These are phyloP conservation scores for Nitzschia putrida DNA, from an alignment of 108 stramenopile genomes.

Conservation along the genomic window DNA sequence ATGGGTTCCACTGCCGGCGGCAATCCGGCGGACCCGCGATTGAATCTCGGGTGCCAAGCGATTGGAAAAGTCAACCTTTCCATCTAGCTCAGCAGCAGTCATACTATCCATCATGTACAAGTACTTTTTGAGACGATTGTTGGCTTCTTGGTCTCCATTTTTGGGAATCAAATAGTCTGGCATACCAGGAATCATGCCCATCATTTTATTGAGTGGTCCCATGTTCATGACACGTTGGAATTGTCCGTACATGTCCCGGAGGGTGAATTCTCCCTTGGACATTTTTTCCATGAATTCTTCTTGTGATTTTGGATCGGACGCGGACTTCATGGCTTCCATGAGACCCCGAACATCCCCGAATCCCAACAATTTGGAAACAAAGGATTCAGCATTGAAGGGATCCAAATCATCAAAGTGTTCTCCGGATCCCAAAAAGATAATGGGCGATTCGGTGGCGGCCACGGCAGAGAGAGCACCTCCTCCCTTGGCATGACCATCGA, in stretches of 20 bases:
- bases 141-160: constrained; percentile 63
- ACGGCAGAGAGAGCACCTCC: constrained; percentile 97
- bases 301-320: constrained; percentile 63
- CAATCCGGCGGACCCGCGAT: constrained; percentile 83
- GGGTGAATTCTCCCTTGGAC: constrained; percentile 92
- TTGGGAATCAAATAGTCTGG: constrained; percentile 77
- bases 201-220: constrained; percentile 89
- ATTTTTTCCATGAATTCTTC: constrained; percentile 86
- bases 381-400: constrained; percentile 91
- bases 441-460: constrained; percentile 92
- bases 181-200: constrained; percentile 97
- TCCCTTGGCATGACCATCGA: constrained; percentile 99
- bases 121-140: constrained; percentile 78
- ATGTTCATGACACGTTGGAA: constrained; percentile 89
- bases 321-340: constrained; percentile 82
- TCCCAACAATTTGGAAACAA: constrained; percentile 89
- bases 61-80: constrained; percentile 77
- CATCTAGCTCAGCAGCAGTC: constrained; percentile 94
- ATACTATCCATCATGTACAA: constrained; percentile 98
- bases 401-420: constrained; percentile 98
- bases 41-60: constrained; percentile 51
- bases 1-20: constrained; percentile 89
- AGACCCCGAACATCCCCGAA: constrained; percentile 86
- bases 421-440: constrained; percentile 95
- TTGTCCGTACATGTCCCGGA: constrained; percentile 95